Percentiles rank a stretch among this genome's conserved stretches.
These are phyloP conservation scores for Przewalskia tangutica DNA, from an alignment of 257 asterid species.

Conservation along the genomic window DNA sequence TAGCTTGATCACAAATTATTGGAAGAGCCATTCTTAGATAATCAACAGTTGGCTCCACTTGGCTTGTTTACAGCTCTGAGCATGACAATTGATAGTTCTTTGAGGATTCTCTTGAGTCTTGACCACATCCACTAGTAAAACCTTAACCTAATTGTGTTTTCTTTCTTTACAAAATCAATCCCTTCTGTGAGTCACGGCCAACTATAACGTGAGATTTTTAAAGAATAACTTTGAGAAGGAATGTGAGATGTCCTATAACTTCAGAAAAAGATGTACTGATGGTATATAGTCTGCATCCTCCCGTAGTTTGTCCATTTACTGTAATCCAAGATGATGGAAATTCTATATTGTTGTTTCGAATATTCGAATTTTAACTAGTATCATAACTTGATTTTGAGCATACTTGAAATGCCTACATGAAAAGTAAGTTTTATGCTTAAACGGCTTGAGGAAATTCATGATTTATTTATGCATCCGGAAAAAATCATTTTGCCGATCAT, in stretches of 20 bases:
- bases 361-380: neutral
- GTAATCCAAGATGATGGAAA: neutral
- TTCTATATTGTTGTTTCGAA: neutral
- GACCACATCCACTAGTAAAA: neutral
- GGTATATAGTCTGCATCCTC: neutral
- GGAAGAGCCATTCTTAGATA: neutral
- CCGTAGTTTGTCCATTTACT: neutral
- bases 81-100: neutral
- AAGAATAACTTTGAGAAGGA: neutral
- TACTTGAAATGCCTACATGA: neutral
- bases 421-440: neutral
- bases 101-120: neutral
- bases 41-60: neutral
- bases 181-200: neutral
- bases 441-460: neutral
- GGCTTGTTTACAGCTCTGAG: neutral
- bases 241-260: neutral
- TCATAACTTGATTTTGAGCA: neutral
- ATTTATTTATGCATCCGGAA: neutral
- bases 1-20: neutral
- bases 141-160: neutral
- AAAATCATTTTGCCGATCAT: too few relatives aligned
- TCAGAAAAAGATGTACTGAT: neutral
- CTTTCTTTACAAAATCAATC: neutral
- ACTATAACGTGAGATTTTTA: neutral